Percentiles rank a stretch among this genome's conserved stretches.
Conservation (phyloP, 2,329 filamentous ascomycete genomes). For the Cercospora citrullina region DNA sequence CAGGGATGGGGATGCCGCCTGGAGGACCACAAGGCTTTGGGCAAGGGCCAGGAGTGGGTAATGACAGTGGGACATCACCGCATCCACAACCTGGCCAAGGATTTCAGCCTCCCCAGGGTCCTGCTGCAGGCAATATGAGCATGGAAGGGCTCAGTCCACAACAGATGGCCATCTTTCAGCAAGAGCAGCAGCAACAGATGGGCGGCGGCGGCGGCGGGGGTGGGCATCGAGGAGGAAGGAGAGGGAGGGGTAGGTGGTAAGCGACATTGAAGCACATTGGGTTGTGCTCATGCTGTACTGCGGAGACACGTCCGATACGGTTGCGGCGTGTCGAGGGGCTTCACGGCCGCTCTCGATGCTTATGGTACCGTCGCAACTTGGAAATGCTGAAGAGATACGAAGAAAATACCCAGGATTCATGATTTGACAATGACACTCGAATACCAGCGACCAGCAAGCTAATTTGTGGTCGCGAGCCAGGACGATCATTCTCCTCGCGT, state of each 20-base stretch:
- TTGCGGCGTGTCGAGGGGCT: background rate
- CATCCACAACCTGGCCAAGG: constrained; percentile 32
- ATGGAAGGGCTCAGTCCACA: constrained; percentile 39
- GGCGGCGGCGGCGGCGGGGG: constrained; percentile 19
- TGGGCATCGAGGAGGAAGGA: constrained; percentile 35
- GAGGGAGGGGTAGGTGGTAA: constrained; percentile 28
- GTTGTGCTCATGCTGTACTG: background rate
- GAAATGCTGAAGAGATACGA: background rate
- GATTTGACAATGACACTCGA: background rate
- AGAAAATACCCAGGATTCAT: background rate
- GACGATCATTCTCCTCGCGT: background rate
- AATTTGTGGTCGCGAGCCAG: background rate
- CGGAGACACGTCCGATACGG: background rate
- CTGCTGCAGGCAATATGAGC: constrained; percentile 25
- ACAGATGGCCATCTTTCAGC: constrained; percentile 41
- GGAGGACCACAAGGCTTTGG: constrained; percentile 25
- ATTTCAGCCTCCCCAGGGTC: constrained; percentile 34
- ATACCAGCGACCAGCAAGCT: background rate
- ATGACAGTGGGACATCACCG: constrained; percentile 26
- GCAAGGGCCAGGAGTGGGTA: constrained; percentile 28
- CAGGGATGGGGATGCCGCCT: constrained; percentile 11
- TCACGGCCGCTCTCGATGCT: background rate
- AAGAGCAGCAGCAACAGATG: constrained; percentile 31
- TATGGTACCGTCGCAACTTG: background rate
- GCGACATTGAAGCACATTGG: background rate